Conservation (phyloP, 176 grass and related monocot genomes). For the Aegilops umbellulata region DNA sequence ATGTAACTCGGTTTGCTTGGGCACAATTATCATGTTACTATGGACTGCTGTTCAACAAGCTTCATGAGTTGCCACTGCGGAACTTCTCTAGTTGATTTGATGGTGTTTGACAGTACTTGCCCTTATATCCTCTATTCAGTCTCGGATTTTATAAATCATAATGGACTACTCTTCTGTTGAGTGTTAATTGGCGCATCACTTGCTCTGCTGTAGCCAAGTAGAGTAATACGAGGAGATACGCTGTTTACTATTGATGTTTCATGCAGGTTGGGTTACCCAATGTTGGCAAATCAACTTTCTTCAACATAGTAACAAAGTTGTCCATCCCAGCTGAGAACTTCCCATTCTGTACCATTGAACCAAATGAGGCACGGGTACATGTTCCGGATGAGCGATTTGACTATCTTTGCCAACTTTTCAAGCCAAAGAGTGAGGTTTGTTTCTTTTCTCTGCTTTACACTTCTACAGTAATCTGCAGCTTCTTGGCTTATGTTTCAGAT, state of each 20-base stretch:
- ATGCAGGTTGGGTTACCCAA: conserved; percentile 95
- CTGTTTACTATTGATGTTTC: neutral
- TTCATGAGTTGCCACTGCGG: neutral
- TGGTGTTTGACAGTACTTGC: neutral
- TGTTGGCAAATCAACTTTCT: conserved; percentile 98
- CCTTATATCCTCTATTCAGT: neutral
- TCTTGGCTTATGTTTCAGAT: conserved; percentile 12
- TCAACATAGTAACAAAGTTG: conserved; percentile 94
- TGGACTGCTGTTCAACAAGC: neutral
- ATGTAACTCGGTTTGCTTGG: neutral
- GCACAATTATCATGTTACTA: neutral
- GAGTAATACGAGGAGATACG: neutral
- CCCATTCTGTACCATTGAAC: conserved; percentile 97
- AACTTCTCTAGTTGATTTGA: neutral
- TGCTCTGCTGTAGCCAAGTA: neutral
- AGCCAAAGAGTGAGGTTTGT: conserved; percentile 96
- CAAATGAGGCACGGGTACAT: conserved; percentile 87
- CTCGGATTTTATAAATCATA: neutral
- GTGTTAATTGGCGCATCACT: neutral
- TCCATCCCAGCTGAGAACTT: conserved; percentile 97
- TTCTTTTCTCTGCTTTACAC: conserved; percentile 1
- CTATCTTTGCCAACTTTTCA: conserved; percentile 89
- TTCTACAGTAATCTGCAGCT: neutral
- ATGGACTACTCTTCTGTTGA: neutral
- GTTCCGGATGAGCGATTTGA: conserved; percentile 95